Percentiles rank a stretch among this genome's conserved stretches.
Evolutionary conservation across 2,329 filamentous ascomycete genomes (phyloP).

Genomic region (Alternaria postmessia): DNA sequence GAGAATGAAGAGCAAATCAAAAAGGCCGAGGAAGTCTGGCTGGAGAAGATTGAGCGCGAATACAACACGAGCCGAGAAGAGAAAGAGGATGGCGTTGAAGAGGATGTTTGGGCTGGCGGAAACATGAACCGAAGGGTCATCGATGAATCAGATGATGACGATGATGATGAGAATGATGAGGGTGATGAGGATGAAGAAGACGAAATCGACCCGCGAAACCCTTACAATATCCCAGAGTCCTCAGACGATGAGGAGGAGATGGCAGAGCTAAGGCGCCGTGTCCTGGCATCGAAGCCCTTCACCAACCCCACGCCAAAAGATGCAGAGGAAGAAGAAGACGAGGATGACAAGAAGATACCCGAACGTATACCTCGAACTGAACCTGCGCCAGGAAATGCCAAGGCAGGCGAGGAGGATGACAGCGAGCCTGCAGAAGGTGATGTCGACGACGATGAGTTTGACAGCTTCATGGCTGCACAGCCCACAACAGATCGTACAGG

Average conservation of each 20-base stretch:
- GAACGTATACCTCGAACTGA: constrained; percentile 70
- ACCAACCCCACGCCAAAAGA: constrained; percentile 62
- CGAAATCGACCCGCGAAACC: constrained; percentile 66
- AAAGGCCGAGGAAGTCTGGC: constrained; percentile 84
- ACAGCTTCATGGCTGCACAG: constrained; percentile 90
- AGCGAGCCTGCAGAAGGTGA: constrained; percentile 73
- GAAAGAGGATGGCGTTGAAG: constrained; percentile 62
- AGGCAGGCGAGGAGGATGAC: constrained; percentile 67
- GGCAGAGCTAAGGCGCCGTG: constrained; percentile 87
- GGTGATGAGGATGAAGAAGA: constrained; percentile 51
- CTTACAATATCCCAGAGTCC: constrained; percentile 76
- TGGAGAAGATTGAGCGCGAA: constrained; percentile 87
- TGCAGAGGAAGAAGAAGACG: constrained; percentile 26
- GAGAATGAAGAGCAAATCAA: constrained; percentile 83
- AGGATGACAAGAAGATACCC: constrained; percentile 62
- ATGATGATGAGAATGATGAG: constrained; percentile 60
- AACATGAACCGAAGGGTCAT: constrained; percentile 77
- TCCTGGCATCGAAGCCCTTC: constrained; percentile 92
- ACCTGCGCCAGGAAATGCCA: constrained; percentile 29
- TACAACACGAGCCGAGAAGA: constrained; percentile 80
- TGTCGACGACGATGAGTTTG: constrained; percentile 78
- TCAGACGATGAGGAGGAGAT: constrained; percentile 87
- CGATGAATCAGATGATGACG: constrained; percentile 50
- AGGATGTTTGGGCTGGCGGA: constrained; percentile 88
- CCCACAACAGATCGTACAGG: constrained; percentile 88